Evolutionary conservation across 441 rosid genomes (phyloP), one percentile per base, ranked within the genome.

Genomic region (Syzygium malaccense): DNA sequence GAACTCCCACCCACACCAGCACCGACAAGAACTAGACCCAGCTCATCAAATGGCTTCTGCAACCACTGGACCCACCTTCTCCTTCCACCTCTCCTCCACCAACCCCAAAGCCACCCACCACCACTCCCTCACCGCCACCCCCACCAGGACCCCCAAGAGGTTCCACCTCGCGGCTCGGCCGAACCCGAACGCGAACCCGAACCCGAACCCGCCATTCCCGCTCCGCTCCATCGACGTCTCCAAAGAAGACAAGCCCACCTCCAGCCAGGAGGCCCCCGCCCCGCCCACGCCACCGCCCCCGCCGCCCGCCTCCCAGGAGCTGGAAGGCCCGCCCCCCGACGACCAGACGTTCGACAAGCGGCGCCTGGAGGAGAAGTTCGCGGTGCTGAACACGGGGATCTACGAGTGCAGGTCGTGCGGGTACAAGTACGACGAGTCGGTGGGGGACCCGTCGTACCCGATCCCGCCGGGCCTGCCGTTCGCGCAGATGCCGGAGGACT

Each of bases 351-450:
- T 94, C 58, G 95, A 94, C 55, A 88, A 89, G 87, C 89, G 96
- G 85, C 94, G 98, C 88, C 85, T 95, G 78, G 99, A 97, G 68
- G 99, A 96, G 94, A 95, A 96, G 87, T 97, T 97, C 88, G 99
- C 99, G 2, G 98, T 97, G 86, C 87, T 97, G 87, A 97, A 97
- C 91, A 97, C 99, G 14, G 99, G 99, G 26, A 94, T 97, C 86
- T 97, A 93, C 49, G 99, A 97, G 96, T 96, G 99, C 89, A 92
- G 97, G 91, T 95, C 99, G 3, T 97, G 99, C 89, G 99, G 99
- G 51, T 96, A 94, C 91, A 96, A 94, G 92, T 97, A 94, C 86
- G 99, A 97, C 88, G 99, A 97, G 90, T 92, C 98, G 3, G 93
- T 94, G 11, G 99, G 99, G 54, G 99, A 96, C 88, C 96, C 96